Evolutionary conservation across 208 protist species (phyloP).

Genomic region (Strigomonas culicis): DNA sequence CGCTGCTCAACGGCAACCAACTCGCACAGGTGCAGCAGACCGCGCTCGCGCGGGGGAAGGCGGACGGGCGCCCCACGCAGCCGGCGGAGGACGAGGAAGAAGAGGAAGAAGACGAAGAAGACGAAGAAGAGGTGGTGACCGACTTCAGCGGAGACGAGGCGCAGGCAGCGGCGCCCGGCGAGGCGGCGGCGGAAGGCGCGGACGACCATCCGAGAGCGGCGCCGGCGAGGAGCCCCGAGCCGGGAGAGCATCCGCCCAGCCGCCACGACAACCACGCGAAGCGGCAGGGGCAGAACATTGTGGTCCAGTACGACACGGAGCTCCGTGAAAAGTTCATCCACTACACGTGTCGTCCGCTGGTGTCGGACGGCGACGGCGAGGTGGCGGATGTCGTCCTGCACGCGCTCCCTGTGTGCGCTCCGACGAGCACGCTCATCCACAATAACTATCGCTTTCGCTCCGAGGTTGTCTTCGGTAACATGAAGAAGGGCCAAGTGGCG

Average conservation of each 20-base stretch:
- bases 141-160: slow-evolving; percentile 15
- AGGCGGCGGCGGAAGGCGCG: background rate
- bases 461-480: background rate
- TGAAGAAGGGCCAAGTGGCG: slow-evolving; percentile 24
- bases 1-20: slow-evolving; percentile 65
- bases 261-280: background rate
- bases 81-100: slow-evolving; percentile 16
- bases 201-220: background rate
- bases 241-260: background rate
- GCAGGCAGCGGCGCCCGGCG: slow-evolving; percentile 1
- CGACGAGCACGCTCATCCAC: slow-evolving; percentile 29
- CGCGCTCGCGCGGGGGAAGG: slow-evolving; percentile 20
- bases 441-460: background rate
- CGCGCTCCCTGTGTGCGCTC: slow-evolving; percentile 44
- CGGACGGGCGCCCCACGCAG: slow-evolving; percentile 13
- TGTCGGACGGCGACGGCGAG: no score
- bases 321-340: slow-evolving; percentile 23
- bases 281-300: background rate
- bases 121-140: slow-evolving; percentile 16
- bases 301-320: slow-evolving; percentile 22
- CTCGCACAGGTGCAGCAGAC: slow-evolving; percentile 48
- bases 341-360: slow-evolving; percentile 30
- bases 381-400: slow-evolving; percentile 33
- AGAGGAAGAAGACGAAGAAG: slow-evolving; percentile 18
- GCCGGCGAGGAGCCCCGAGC: background rate